phyloP scores from a whole-genome alignment of 2,329 filamentous ascomycete species.

The Colletotrichum graminicola region DNA sequence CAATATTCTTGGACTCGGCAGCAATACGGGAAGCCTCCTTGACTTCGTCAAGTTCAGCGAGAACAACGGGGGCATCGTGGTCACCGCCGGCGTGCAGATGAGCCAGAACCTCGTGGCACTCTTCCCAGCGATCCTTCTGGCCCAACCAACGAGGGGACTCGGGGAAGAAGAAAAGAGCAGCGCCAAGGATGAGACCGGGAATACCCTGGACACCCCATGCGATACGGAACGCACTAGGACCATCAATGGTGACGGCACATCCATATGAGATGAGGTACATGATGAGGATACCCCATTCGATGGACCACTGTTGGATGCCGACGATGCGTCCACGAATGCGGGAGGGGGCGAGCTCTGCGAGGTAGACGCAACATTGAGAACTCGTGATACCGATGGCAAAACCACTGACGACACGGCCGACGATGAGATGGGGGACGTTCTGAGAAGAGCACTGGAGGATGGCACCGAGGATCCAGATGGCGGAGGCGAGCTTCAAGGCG shows the following conservation, averaged over 20 bases:
- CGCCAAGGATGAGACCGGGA: conserved; percentile 44
- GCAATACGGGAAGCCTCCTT: conserved; percentile 54
- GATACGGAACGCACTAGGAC: conserved; percentile 72
- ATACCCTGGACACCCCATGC: conserved; percentile 45
- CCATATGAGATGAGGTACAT: conserved; percentile 79
- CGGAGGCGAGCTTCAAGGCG: conserved; percentile 58
- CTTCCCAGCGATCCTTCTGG: conserved; percentile 42
- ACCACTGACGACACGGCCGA: conserved; percentile 72
- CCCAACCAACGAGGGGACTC: conserved; percentile 40
- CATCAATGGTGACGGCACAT: conserved; percentile 68
- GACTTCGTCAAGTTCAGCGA: conserved; percentile 70
- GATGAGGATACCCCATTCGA: conserved; percentile 75
- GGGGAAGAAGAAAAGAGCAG: conserved; percentile 42
- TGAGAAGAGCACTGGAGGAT: conserved; percentile 70
- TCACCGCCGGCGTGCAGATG: conserved; percentile 69
- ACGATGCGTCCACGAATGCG: conserved; percentile 73
- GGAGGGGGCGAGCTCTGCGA: conserved; percentile 73
- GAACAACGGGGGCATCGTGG: conserved; percentile 64
- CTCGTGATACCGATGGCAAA: conserved; percentile 75
- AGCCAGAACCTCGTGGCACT: conserved; percentile 41
- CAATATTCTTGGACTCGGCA: conserved; percentile 53
- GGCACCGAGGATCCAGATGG: conserved; percentile 69
- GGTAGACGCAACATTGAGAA: conserved; percentile 76
- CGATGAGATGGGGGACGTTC: conserved; percentile 67
- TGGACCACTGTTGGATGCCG: conserved; percentile 79